Evolutionary conservation across 108 stramenopile species (phyloP), one percentile per base, ranked within the genome.

Genomic region (Skeletonema marinoi): DNA sequence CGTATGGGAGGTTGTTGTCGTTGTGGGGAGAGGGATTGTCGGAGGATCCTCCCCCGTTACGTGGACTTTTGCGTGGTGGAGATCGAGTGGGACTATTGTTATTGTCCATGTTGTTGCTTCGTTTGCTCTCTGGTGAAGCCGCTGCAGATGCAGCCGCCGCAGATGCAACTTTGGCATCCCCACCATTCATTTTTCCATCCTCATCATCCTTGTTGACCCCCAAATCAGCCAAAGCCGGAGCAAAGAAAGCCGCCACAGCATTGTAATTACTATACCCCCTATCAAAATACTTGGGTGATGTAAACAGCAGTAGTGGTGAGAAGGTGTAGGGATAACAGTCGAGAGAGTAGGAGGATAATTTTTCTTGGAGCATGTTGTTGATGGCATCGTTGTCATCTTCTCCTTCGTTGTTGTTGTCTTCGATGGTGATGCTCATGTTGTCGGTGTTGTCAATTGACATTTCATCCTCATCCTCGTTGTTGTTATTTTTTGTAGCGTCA

Each of bases 311-410:
- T 6, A 87, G 58, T 6, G 86, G 86, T 9, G 86, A 87, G 56
- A 87, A 87, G 38, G 82, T 62, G 77, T 87, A 87, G 19, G 86
- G 86, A 77, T 87, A 87, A 36, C 83, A 84, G 60, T 87, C 86
- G 17, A 87, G 80, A 35, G 69, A 68, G 66, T 80, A 71, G 17
- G 46, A 38, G 2, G 69, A 33, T 21, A 68, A 21, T 9, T 64
- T 56, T 44, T 66, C 14, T 4, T 65, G 32, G 19, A 74, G 29
- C 73, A 74, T 74, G 30, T 41, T 62, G 32, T 74, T 64, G 64
- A 74, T 74, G 48, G 73, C 73, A 54, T 74, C 54, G 32, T 35
- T 48, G 39, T 32, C 31, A 33, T 63, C 39, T 19, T 73, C 71
- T 19, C 64, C 71, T 3, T n/a, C n/a, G n/a, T n/a, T n/a, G n/a